Percentiles rank a stretch among this genome's conserved stretches.
These are phyloP conservation scores for Tylopilus subfusipes DNA, from an alignment of 768 basidiomycete species.

Conservation along the genomic window DNA sequence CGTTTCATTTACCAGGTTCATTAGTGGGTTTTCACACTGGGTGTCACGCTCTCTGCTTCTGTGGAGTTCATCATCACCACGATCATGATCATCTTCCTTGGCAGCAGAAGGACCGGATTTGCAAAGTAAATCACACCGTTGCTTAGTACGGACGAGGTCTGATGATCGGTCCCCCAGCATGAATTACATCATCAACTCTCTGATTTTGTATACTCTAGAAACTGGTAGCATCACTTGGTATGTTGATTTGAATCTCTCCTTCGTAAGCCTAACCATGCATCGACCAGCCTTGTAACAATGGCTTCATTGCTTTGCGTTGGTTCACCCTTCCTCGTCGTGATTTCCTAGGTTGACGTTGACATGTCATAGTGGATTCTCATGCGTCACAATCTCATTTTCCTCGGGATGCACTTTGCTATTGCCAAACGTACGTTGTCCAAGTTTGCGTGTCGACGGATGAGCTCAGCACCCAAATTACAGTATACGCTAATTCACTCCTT, in stretches of 20 bases:
- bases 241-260: not conserved
- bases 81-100: conserved; percentile 30
- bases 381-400: conserved; percentile 35
- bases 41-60: conserved; percentile 33
- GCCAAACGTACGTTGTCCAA: conserved; percentile 27
- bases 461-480: conserved; percentile 6
- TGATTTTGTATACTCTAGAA: conserved; percentile 53
- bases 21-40: conserved; percentile 31
- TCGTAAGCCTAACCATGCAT: not conserved
- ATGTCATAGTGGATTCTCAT: conserved; percentile 27
- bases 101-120: conserved; percentile 30
- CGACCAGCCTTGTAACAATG: conserved; percentile 28
- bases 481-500: conserved; percentile 34
- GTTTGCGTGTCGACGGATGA: not conserved
- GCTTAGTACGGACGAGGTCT: not conserved
- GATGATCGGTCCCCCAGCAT: conserved; percentile 30
- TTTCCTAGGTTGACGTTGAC: not conserved
- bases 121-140: conserved; percentile 15
- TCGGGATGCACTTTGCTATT: conserved; percentile 34
- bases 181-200: conserved; percentile 45
- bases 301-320: conserved; percentile 33
- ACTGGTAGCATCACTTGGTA: conserved; percentile 49
- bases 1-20: not conserved
- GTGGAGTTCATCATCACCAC: conserved; percentile 33
- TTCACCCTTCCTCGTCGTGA: not conserved